phyloP scores from a whole-genome alignment of 352 stramenopile genomes.

The Phytophthora megakarya region DNA sequence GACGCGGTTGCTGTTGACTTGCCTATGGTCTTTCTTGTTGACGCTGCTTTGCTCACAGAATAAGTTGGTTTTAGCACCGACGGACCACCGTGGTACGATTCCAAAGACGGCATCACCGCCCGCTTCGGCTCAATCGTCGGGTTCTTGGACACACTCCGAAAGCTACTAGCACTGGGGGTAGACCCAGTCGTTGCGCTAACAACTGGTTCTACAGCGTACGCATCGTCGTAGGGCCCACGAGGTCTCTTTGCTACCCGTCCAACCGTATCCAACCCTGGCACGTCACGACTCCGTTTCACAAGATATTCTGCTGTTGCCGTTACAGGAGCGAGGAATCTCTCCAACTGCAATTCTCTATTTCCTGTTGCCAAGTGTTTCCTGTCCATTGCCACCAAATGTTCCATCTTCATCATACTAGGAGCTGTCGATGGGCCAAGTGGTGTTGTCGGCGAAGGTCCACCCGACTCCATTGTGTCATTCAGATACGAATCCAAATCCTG shows the following conservation, averaged over 20 bases:
- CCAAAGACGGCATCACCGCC: constrained; percentile 22
- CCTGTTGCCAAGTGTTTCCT: constrained; percentile 14
- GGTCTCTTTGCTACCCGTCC: constrained; percentile 16
- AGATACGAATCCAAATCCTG: constrained; percentile 79
- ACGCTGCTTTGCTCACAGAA: constrained; percentile 1
- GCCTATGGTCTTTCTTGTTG: neutral
- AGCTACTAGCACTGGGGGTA: constrained; percentile 16
- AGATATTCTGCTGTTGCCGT: constrained; percentile 29
- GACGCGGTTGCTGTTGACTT: constrained; percentile 17
- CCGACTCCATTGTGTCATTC: constrained; percentile 59
- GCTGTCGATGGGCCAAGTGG: constrained; percentile 35
- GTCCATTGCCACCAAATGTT: constrained; percentile 29
- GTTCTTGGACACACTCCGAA: constrained; percentile 44
- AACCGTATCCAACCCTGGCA: constrained; percentile 1
- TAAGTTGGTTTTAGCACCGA: constrained; percentile 11
- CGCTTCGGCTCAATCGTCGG: constrained; percentile 51
- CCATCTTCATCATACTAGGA: constrained; percentile 40
- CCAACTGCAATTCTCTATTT: constrained; percentile 46
- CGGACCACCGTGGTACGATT: constrained; percentile 23
- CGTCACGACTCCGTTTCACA: constrained; percentile 41
- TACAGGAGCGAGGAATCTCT: constrained; percentile 38
- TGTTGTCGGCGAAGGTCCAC: constrained; percentile 50
- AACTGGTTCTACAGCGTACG: constrained; percentile 10
- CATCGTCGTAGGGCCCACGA: constrained; percentile 22
- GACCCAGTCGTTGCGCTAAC: neutral